Percentiles rank a stretch among this genome's conserved stretches.
Evolutionary conservation across 371 early-diverging fungal species (phyloP).

Genomic region (Blyttiomyces sp.): DNA sequence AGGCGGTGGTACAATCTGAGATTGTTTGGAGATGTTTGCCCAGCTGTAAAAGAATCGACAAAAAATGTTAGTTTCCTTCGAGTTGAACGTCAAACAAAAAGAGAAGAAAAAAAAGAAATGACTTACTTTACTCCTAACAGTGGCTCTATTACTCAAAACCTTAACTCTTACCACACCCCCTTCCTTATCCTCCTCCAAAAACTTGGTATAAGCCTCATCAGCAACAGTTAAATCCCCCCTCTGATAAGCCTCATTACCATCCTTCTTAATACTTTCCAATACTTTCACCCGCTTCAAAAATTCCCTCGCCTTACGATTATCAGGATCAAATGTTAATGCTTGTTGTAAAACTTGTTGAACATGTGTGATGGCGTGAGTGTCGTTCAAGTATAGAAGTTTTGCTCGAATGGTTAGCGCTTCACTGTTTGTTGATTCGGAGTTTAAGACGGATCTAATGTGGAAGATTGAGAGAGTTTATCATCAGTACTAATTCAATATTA

Average conservation of each 20-base stretch:
- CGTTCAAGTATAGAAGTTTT: constrained; percentile 69
- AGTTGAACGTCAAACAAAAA: background rate
- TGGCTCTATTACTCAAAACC: constrained; percentile 75
- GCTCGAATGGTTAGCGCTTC: constrained; percentile 75
- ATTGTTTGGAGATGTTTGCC: constrained; percentile 62
- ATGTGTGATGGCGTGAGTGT: constrained; percentile 31
- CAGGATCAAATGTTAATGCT: constrained; percentile 78
- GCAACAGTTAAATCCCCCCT: constrained; percentile 59
- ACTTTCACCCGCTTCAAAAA: constrained; percentile 60
- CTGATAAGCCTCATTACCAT: constrained; percentile 76
- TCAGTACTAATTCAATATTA: too few species aligned
- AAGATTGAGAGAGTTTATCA: constrained; percentile 6
- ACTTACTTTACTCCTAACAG: constrained; percentile 51
- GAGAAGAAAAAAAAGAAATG: background rate
- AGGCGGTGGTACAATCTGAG: constrained; percentile 64
- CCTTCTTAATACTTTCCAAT: constrained; percentile 65
- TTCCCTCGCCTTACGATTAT: constrained; percentile 64
- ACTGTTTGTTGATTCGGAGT: constrained; percentile 61
- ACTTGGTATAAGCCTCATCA: constrained; percentile 65
- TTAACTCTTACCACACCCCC: constrained; percentile 66
- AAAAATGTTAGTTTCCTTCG: background rate
- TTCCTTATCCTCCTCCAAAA: constrained; percentile 68
- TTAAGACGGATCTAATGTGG: background rate
- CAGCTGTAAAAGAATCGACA: constrained; percentile 47
- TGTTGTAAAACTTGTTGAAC: constrained; percentile 43